phyloP scores from a whole-genome alignment of 1,139 yeast genomes.

The Suhomyces wounanorum region DNA sequence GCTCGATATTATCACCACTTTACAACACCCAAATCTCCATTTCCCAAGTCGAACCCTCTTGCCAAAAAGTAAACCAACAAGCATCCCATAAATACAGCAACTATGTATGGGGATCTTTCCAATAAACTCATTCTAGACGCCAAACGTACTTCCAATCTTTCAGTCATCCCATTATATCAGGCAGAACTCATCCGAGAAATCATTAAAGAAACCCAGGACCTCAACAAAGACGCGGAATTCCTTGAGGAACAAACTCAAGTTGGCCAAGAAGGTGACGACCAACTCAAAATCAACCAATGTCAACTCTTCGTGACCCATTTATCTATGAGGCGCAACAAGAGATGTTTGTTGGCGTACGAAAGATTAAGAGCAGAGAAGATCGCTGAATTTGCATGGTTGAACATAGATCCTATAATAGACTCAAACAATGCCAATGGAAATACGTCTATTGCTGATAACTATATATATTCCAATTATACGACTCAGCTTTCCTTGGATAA shows the following conservation, averaged over 20 bases:
- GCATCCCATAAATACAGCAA: not conserved
- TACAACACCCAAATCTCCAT: not conserved
- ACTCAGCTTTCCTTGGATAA: conserved; percentile 46
- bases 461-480: conserved; percentile 28
- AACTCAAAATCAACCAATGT: conserved; percentile 58
- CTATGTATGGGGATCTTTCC: conserved; percentile 89
- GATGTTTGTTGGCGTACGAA: conserved; percentile 86
- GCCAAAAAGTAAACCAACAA: not conserved
- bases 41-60: not conserved
- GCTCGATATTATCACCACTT: not conserved
- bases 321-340: conserved; percentile 81
- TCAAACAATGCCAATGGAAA: not conserved
- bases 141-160: conserved; percentile 68
- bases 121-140: conserved; percentile 83
- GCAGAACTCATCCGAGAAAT: conserved; percentile 72
- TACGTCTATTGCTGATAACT: conserved; percentile 13
- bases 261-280: conserved; percentile 29
- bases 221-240: conserved; percentile 53
- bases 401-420: conserved; percentile 40
- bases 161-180: conserved; percentile 71
- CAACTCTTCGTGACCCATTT: conserved; percentile 80
- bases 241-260: conserved; percentile 27
- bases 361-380: conserved; percentile 67
- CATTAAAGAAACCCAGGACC: conserved; percentile 58
- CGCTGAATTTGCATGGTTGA: conserved; percentile 71